phyloP scores from a whole-genome alignment of 139 green algal genomes.

The Edaphochlamys debaryana region DNA sequence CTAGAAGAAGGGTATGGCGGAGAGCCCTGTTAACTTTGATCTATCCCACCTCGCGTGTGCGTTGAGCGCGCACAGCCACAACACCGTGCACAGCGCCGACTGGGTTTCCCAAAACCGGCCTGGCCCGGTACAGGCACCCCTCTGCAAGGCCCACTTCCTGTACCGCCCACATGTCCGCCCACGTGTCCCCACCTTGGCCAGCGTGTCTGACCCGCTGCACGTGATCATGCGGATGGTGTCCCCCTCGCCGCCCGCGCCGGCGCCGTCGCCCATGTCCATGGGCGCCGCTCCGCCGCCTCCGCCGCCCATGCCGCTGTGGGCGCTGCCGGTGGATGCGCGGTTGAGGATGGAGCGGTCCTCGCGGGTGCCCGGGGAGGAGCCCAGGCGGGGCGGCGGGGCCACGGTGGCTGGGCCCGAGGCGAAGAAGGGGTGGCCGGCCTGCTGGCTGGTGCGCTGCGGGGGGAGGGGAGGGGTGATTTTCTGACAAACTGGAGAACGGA shows the following conservation, averaged over 20 bases:
- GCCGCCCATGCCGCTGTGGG: too few species aligned
- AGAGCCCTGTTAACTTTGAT: too few species aligned
- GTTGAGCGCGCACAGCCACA: too few species aligned
- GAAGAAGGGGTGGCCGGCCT: slow-evolving; percentile 53
- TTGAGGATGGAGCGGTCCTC: too few species aligned
- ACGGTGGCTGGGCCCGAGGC: slow-evolving; percentile 25
- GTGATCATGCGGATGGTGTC: slow-evolving; percentile 49
- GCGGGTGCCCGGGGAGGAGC: not conserved
- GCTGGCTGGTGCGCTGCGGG: slow-evolving; percentile 15
- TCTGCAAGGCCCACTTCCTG: too few species aligned
- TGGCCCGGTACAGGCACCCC: too few species aligned
- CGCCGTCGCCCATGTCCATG: not conserved
- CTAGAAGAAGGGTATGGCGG: not conserved
- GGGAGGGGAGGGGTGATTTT: not conserved
- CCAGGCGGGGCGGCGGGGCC: not conserved
- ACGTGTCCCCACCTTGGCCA: slow-evolving; percentile 36
- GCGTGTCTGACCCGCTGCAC: slow-evolving; percentile 18
- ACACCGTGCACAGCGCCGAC: too few species aligned
- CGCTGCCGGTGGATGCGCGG: too few species aligned
- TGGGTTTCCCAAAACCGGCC: too few species aligned
- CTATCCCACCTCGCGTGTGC: too few species aligned
- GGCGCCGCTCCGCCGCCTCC: not conserved
- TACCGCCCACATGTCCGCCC: too few species aligned
- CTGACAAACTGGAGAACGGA: too few species aligned
- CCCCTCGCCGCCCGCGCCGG: not conserved